Conservation (phyloP, 148 eudicot species). For the Cornus florida region DNA sequence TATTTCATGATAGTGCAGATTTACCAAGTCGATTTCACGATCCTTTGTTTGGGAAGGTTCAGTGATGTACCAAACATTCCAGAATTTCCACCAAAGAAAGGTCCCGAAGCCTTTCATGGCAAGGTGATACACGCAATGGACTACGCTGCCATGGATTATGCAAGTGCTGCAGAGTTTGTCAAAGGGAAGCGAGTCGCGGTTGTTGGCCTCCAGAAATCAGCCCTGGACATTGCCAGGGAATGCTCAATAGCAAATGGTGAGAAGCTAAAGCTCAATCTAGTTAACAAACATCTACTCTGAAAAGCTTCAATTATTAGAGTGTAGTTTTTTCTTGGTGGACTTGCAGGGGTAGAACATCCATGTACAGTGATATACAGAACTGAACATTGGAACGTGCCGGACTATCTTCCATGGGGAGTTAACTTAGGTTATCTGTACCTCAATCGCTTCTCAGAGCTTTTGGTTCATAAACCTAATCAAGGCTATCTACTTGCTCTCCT, state of each 20-base stretch:
- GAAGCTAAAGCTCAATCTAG: too few relatives aligned
- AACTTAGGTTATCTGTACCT: constrained; percentile 8
- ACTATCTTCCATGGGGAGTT: background rate
- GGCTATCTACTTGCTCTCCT: constrained; percentile 20
- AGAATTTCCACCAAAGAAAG: constrained; percentile 23
- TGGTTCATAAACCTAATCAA: constrained; percentile 40
- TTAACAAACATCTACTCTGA: too few relatives aligned
- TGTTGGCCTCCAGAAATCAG: constrained; percentile 46
- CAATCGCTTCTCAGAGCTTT: constrained; percentile 33
- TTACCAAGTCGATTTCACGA: constrained; percentile 38
- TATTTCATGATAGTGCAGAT: constrained; percentile 17
- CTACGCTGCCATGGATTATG: constrained; percentile 35
- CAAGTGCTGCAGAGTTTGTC: constrained; percentile 19
- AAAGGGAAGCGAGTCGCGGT: constrained; percentile 7
- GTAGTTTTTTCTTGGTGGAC: background rate
- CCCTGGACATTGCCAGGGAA: constrained; percentile 40
- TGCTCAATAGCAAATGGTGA: constrained; percentile 28
- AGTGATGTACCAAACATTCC: constrained; percentile 42
- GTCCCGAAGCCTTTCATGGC: constrained; percentile 30
- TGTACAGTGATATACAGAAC: constrained; percentile 12
- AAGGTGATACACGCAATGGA: constrained; percentile 48
- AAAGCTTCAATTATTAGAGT: too few relatives aligned
- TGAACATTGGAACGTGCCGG: background rate
- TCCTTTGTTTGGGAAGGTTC: constrained; percentile 38
- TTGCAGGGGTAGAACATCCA: constrained; percentile 10